A percentile compares a stretch with the other conserved stretches of the same genome.
Evolutionary conservation across 2,329 filamentous ascomycete species (phyloP).

Genomic region (Drechslerella coelobrocha): DNA sequence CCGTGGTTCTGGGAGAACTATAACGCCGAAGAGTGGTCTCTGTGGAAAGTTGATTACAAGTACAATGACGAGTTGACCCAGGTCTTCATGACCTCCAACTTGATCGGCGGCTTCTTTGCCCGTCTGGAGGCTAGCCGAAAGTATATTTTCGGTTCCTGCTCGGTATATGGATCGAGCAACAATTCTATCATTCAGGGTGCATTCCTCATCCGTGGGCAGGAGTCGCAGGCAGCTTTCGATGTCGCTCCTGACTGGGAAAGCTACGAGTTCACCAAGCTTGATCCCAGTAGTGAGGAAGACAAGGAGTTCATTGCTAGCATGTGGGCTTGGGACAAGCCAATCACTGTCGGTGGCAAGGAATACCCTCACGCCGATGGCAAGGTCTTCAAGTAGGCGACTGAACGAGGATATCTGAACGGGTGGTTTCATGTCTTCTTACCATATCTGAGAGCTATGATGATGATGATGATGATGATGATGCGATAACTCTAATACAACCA

Average conservation of each 20-base stretch:
- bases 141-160: slow-evolving; percentile 90
- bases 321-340: slow-evolving; percentile 91
- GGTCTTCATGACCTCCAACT: slow-evolving; percentile 98
- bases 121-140: slow-evolving; percentile 98
- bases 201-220: slow-evolving; percentile 92
- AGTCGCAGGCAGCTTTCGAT: slow-evolving; percentile 84
- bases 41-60: slow-evolving; percentile 96
- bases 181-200: slow-evolving; percentile 90
- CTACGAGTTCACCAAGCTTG: slow-evolving; percentile 96
- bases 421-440: slow-evolving; percentile 5
- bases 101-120: slow-evolving; percentile 96
- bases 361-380: slow-evolving; percentile 90
- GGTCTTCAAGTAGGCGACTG: slow-evolving; percentile 88
- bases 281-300: slow-evolving; percentile 84
- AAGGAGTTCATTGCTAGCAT: slow-evolving; percentile 81
- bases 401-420: slow-evolving; percentile 4
- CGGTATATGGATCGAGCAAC: slow-evolving; percentile 88
- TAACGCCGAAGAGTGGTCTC: slow-evolving; percentile 92
- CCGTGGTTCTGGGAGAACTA: slow-evolving; percentile 99
- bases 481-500: too few relatives aligned
- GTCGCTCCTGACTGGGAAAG: slow-evolving; percentile 95
- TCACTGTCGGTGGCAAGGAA: slow-evolving; percentile 81
- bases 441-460: slow-evolving; percentile 3
- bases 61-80: slow-evolving; percentile 98
- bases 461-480: not conserved